Percentiles rank a stretch among this genome's conserved stretches.
These are phyloP conservation scores for Mycena kentingensis DNA, from an alignment of 768 basidiomycete genomes.

Conservation along the genomic window DNA sequence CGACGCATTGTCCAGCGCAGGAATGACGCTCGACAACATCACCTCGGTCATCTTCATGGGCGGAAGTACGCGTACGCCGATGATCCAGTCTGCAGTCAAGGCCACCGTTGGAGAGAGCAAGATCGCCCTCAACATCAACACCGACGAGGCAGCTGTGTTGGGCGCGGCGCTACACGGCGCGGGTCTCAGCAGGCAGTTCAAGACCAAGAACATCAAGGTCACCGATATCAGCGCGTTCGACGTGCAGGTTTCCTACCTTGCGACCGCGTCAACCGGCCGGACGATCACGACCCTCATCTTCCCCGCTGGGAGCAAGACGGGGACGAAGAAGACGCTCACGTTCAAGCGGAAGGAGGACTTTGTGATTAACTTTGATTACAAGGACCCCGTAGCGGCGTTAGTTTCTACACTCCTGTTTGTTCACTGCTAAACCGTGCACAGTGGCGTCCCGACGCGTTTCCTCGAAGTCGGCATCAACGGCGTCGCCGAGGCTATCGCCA, in stretches of 20 bases:
- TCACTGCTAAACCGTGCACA: constrained; percentile 24
- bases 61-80: constrained; percentile 85
- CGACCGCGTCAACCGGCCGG: constrained; percentile 58
- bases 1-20: constrained; percentile 70
- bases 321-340: constrained; percentile 82
- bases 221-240: constrained; percentile 73
- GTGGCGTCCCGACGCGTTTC: constrained; percentile 74
- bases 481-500: constrained; percentile 73
- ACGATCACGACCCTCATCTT: constrained; percentile 79
- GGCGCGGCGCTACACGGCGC: constrained; percentile 93
- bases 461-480: constrained; percentile 73
- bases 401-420: constrained; percentile 28
- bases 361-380: constrained; percentile 75
- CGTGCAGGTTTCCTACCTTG: constrained; percentile 76
- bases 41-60: constrained; percentile 92
- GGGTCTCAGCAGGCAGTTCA: constrained; percentile 83
- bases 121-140: constrained; percentile 93
- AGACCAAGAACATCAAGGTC: constrained; percentile 91
- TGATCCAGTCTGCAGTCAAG: constrained; percentile 85
- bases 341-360: constrained; percentile 88
- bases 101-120: constrained; percentile 81
- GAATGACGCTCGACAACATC: constrained; percentile 72
- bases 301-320: constrained; percentile 72
- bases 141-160: constrained; percentile 95
- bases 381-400: constrained; percentile 60